A percentile compares a stretch with the other conserved stretches of the same genome.
phyloP scores from a whole-genome alignment of 768 basidiomycete genomes.

The Inosperma sp. region DNA sequence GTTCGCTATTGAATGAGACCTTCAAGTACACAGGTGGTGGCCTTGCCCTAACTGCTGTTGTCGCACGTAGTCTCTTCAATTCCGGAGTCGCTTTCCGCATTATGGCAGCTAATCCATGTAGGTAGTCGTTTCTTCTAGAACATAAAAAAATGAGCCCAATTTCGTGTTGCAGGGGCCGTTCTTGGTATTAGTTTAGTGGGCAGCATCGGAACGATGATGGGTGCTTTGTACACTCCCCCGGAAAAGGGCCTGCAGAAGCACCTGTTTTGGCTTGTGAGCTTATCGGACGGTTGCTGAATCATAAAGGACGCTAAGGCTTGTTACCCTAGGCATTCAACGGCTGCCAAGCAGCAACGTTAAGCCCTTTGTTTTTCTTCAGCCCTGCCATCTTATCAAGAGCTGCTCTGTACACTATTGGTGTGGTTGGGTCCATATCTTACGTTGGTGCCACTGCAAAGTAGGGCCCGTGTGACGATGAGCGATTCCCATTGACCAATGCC shows the following conservation, averaged over 20 bases:
- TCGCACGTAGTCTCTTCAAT: conserved; percentile 74
- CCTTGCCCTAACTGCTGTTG: conserved; percentile 67
- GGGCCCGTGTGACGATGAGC: conserved; percentile 14
- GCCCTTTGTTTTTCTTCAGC: conserved; percentile 83
- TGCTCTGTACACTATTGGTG: conserved; percentile 81
- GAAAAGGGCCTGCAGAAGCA: conserved; percentile 76
- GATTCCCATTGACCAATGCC: neutral
- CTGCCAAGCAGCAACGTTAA: conserved; percentile 81
- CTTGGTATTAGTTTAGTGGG: conserved; percentile 77
- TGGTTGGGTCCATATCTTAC: conserved; percentile 82
- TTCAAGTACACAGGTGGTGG: conserved; percentile 85
- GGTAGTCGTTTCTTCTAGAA: conserved; percentile 18
- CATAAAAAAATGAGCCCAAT: neutral
- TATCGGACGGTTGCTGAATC: neutral
- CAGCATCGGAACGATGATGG: conserved; percentile 83
- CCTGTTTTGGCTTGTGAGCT: conserved; percentile 69
- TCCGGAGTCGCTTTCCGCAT: conserved; percentile 64
- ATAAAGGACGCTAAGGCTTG: neutral
- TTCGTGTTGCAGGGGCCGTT: conserved; percentile 56
- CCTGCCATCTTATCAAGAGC: conserved; percentile 84
- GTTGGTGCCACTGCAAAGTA: conserved; percentile 84
- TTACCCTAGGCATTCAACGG: conserved; percentile 67
- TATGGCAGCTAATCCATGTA: conserved; percentile 83
- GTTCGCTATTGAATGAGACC: conserved; percentile 64
- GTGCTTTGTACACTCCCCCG: conserved; percentile 71